These are phyloP conservation scores for Lactarius vividus DNA, from an alignment of 768 basidiomycete species.

Conservation along the genomic window DNA sequence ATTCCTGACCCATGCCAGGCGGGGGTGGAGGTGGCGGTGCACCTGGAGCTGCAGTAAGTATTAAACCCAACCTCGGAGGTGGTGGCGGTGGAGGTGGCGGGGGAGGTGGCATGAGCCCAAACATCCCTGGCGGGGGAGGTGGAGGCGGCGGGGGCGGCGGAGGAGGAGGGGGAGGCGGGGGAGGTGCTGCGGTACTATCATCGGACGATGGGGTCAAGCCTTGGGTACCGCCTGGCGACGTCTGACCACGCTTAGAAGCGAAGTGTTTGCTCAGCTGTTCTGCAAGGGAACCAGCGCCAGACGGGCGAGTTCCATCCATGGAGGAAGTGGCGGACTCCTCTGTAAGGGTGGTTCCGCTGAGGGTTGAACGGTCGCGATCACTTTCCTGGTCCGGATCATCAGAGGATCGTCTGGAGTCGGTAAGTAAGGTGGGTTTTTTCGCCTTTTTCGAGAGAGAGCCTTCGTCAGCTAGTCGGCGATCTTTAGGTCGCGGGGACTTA, in stretches of 20 bases:
- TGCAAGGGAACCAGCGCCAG: constrained; percentile 49
- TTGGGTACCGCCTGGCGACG: constrained; percentile 38
- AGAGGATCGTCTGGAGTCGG: constrained; percentile 35
- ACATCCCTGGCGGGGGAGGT: constrained; percentile 30
- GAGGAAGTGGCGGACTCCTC: constrained; percentile 47
- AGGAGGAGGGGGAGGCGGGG: constrained; percentile 31
- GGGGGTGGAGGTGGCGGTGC: constrained; percentile 40
- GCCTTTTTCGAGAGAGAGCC: constrained; percentile 43
- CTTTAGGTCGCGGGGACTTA: constrained; percentile 61
- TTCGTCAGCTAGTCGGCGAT: constrained; percentile 35
- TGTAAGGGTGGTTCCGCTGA: constrained; percentile 50
- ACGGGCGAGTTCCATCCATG: constrained; percentile 36
- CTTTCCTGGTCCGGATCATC: constrained; percentile 54
- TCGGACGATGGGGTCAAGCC: constrained; percentile 42
- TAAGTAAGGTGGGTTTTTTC: constrained; percentile 41
- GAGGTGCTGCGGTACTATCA: constrained; percentile 17
- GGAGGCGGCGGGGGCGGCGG: constrained; percentile 34
- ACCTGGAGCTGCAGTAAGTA: constrained; percentile 29
- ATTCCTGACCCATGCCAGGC: constrained; percentile 35
- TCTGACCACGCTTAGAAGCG: constrained; percentile 44
- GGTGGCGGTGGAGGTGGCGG: constrained; percentile 40
- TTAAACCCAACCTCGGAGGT: constrained; percentile 33
- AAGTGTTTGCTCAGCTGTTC: constrained; percentile 64
- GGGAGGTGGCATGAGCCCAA: constrained; percentile 35
- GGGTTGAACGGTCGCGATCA: constrained; percentile 48